Percentiles rank a stretch among this genome's conserved stretches.
Conservation (phyloP, 306 rosid genomes). For the Cucurbita ficifolia region DNA sequence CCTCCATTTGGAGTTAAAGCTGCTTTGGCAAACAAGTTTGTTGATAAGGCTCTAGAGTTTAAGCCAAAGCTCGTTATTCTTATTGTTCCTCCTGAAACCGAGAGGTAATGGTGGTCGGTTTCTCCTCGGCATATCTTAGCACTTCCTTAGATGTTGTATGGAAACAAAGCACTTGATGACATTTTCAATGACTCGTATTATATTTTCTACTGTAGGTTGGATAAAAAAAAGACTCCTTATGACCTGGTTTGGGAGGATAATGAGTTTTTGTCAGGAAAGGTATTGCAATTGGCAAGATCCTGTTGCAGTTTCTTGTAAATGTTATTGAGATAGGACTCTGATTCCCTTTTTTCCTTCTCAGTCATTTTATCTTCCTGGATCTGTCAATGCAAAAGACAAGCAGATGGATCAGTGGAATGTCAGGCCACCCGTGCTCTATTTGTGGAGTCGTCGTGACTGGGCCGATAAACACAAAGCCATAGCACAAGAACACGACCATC, state of each 20-base stretch:
- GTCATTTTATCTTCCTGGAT: conserved; percentile 93
- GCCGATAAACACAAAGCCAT: conserved; percentile 33
- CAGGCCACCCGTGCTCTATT: conserved; percentile 52
- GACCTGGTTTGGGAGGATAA: conserved; percentile 82
- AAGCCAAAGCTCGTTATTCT: conserved; percentile 71
- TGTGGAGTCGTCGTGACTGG: conserved; percentile 71
- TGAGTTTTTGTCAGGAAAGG: conserved; percentile 56
- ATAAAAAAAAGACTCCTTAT: conserved; percentile 33
- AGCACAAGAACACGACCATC: conserved; percentile 47
- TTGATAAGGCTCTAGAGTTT: conserved; percentile 74
- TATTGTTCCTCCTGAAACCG: conserved; percentile 61
- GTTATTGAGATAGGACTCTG: not conserved
- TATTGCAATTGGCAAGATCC: conserved; percentile 12
- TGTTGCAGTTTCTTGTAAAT: not conserved
- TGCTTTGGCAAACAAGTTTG: conserved; percentile 56
- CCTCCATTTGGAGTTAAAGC: conserved; percentile 88
- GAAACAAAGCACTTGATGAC: not conserved
- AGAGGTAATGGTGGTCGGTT: conserved; percentile 29
- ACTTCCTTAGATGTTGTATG: not conserved
- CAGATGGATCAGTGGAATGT: conserved; percentile 65
- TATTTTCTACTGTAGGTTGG: conserved; percentile 31
- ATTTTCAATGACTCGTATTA: not conserved
- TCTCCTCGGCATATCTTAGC: not conserved
- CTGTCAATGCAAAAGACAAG: conserved; percentile 42
- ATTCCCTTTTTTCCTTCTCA: conserved; percentile 15